A percentile compares a stretch with the other conserved stretches of the same genome.
Conservation (phyloP, 2,329 filamentous ascomycete genomes). For the Diaporthe velutina region DNA sequence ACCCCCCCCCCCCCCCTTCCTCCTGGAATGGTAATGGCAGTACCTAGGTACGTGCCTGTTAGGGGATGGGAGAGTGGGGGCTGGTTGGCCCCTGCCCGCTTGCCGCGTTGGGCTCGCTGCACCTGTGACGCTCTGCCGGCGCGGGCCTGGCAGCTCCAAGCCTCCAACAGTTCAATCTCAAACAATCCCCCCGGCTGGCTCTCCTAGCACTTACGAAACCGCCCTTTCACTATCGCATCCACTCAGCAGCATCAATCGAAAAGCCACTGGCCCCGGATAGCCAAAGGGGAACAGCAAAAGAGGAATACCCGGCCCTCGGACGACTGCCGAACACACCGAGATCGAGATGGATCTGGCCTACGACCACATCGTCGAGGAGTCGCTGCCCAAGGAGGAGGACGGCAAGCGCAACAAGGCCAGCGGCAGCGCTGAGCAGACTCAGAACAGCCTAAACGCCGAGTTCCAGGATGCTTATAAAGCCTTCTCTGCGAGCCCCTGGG, state of each 20-base stretch:
- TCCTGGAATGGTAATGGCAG: neutral
- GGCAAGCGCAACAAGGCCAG: conserved; percentile 52
- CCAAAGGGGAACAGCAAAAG: neutral
- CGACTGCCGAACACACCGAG: neutral
- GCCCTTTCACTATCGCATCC: neutral
- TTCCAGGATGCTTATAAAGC: conserved; percentile 96
- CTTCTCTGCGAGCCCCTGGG: conserved; percentile 93
- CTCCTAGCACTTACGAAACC: neutral
- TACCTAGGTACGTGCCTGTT: neutral
- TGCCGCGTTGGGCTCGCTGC: conserved; percentile 1
- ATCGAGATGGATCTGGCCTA: conserved; percentile 91
- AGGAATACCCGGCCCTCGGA: neutral
- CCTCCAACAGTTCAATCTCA: neutral
- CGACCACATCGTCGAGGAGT: conserved; percentile 93
- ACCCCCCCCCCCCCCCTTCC: neutral
- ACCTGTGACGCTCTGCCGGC: conserved; percentile 21
- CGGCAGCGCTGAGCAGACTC: conserved; percentile 57
- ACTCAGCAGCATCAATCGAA: neutral
- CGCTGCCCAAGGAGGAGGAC: conserved; percentile 71
- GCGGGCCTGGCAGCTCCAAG: neutral
- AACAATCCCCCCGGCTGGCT: conserved; percentile 8
- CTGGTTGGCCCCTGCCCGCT: conserved; percentile 12
- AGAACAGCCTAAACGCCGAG: conserved; percentile 81
- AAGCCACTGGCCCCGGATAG: neutral
- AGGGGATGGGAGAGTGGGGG: neutral